Evolutionary conservation across 78 protist genomes (phyloP).

Genomic region (Polysphondylium violaceum): DNA sequence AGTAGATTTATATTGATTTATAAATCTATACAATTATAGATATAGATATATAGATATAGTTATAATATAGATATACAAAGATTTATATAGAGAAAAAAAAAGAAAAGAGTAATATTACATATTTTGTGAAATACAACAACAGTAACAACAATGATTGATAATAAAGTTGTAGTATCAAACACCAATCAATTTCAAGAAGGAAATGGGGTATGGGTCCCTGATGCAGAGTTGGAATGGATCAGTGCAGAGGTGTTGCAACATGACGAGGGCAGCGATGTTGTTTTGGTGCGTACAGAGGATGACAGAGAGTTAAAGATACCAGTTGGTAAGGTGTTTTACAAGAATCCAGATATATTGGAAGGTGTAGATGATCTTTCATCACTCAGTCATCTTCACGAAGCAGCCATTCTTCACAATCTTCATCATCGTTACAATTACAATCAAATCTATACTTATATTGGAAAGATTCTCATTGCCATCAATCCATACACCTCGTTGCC

Average conservation of each 20-base stretch:
- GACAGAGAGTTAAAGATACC: conserved; percentile 33
- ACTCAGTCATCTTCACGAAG: conserved; percentile 78
- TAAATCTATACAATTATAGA: not conserved
- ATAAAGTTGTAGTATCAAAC: not conserved
- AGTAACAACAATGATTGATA: not conserved
- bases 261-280: not conserved
- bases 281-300: conserved; percentile 31
- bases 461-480: conserved; percentile 73
- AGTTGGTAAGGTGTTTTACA: conserved; percentile 14
- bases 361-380: conserved; percentile 89
- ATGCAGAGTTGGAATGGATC: conserved; percentile 56
- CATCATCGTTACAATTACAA: conserved; percentile 83
- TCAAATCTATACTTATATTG: conserved; percentile 84
- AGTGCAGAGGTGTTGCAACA: conserved; percentile 31
- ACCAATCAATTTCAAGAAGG: conserved; percentile 39
- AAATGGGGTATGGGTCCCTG: conserved; percentile 56
- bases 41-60: no score
- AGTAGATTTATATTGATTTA: no score
- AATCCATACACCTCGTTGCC: conserved; percentile 60
- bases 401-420: conserved; percentile 87
- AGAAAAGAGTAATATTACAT: not conserved
- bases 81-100: not conserved
- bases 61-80: no score
- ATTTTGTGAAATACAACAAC: not conserved
- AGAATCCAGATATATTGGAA: conserved; percentile 84